Evolutionary conservation across 2,329 filamentous ascomycete genomes (phyloP), one percentile per base, ranked within the genome.

Genomic region (Arthroderma sp.): DNA sequence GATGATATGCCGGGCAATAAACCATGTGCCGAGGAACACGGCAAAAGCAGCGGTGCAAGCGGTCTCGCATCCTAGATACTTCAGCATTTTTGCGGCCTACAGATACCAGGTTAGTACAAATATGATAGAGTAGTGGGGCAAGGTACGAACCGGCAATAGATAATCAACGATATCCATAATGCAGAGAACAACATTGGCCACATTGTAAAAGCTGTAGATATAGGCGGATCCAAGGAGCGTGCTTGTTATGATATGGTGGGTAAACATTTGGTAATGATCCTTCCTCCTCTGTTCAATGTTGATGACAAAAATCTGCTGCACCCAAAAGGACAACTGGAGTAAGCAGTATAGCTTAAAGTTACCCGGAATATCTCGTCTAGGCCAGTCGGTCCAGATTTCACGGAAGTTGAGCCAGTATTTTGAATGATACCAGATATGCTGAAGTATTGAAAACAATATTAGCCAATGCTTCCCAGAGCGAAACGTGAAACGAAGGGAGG

Each of bases 201-300:
- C 85, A 39, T 84, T 82, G 46, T 83, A 93, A 59, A 86, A 80
- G 58, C 89, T 81, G 61, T 93, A 94, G 52, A 80, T 77, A 62
- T 96, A 96, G 52, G 83, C 89, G 30, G 80, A 75, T 46, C 80
- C 79, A 51, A 98, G 80, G 38, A 98, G 77, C 4, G 72, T 70
- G 57, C 81, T 85, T 15, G 91, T 98, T 60, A 96, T 80, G 59
- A 95, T 77, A 67, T 98, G 91, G 63, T 96, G 91, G 11, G 79
- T 81, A 53, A 96, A 79, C 91, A 96, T 96, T 65, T 96, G 89
- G 69, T 79, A 83, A 65, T 95, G 83, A 57, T 98, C 91, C 68
- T 96, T 96, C 57, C 91, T 78, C 52, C 83, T 79, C 66, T 93
- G 85, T 65, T 98, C 91, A 48, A 96, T 87, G 65, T 95, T 83